These are phyloP conservation scores for Gastrolobium villosum DNA, from an alignment of 306 rosid species.

Conservation along the genomic window DNA sequence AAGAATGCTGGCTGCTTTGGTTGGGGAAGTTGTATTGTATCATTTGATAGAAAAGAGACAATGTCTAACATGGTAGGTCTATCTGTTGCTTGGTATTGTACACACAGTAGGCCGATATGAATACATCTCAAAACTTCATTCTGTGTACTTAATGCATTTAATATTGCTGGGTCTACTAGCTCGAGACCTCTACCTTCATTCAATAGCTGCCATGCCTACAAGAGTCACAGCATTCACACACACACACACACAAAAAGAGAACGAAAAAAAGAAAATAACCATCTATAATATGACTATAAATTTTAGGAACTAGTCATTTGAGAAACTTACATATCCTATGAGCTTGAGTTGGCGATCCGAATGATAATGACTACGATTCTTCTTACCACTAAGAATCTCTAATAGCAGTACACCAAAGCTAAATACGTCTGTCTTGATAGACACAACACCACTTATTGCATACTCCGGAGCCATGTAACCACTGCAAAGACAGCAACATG, in stretches of 20 bases:
- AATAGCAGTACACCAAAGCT: constrained; percentile 53
- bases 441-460: constrained; percentile 50
- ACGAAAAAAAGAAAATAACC: no score
- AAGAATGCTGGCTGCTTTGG: constrained; percentile 50
- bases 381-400: constrained; percentile 48
- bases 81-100: constrained; percentile 52
- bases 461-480: constrained; percentile 51
- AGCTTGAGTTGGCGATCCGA: constrained; percentile 22
- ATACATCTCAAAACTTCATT: constrained; percentile 50
- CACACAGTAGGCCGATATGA: constrained; percentile 57
- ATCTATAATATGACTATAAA: background rate
- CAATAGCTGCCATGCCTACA: constrained; percentile 57
- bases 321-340: constrained; percentile 47
- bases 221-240: background rate
- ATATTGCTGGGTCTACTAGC: constrained; percentile 39
- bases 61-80: constrained; percentile 57
- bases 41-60: constrained; percentile 52
- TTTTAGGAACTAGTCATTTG: background rate
- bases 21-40: constrained; percentile 45
- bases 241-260: no score
- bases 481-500: constrained; percentile 2
- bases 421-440: constrained; percentile 52
- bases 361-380: constrained; percentile 16
- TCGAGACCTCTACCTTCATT: constrained; percentile 48
- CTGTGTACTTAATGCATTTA: constrained; percentile 13